Conservation (phyloP, 352 stramenopile genomes). For the Phytophthora tubulina region DNA sequence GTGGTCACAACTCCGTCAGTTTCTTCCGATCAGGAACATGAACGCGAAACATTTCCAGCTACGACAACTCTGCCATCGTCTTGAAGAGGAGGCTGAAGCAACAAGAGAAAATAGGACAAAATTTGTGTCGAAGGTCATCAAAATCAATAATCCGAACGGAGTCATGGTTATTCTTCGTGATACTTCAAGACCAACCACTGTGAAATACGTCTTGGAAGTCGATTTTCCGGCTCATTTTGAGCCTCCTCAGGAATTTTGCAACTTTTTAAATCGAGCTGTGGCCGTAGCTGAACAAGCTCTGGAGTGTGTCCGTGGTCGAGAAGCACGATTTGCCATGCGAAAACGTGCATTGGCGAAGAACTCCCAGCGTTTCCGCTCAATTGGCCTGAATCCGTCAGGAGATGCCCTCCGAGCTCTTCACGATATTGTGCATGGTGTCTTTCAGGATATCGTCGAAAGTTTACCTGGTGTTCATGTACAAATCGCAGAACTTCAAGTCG, state of each 20-base stretch:
- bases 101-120: too few species aligned
- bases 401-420: conserved; percentile 62
- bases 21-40: conserved; percentile 72
- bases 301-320: conserved; percentile 60
- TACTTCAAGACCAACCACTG: conserved; percentile 9
- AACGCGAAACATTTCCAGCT: conserved; percentile 80
- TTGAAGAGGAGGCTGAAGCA: conserved; percentile 12
- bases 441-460: conserved; percentile 56
- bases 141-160: conserved; percentile 46
- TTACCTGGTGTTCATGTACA: conserved; percentile 67
- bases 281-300: conserved; percentile 55
- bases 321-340: conserved; percentile 44
- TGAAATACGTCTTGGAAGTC: conserved; percentile 60
- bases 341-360: conserved; percentile 31
- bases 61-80: conserved; percentile 27
- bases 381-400: conserved; percentile 61
- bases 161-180: conserved; percentile 50
- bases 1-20: conserved; percentile 62
- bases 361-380: conserved; percentile 36
- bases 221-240: conserved; percentile 42
- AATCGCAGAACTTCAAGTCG: conserved; percentile 62
- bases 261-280: conserved; percentile 51
- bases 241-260: conserved; percentile 4
- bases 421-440: conserved; percentile 52
- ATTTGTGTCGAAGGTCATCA: background rate